Evolutionary conservation across 2,329 filamentous ascomycete genomes (phyloP), one percentile per base, ranked within the genome.

Genomic region (Aspergillus persii): DNA sequence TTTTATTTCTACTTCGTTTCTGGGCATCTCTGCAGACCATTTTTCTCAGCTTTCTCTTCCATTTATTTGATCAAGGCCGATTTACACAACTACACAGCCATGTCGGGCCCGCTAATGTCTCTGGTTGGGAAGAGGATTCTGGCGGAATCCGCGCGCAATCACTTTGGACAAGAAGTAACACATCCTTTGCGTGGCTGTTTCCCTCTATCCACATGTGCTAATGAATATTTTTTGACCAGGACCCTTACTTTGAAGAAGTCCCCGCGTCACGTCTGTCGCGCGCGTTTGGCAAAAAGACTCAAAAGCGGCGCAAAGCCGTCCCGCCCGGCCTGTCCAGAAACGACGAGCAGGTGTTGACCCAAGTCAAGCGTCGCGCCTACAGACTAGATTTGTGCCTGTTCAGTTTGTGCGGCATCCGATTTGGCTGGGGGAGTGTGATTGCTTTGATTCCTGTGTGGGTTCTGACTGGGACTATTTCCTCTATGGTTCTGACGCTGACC

Each of bases 381-480:
- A 84, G 86, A 41, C 85, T 97, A 29, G 95, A 98, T 75, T 89
- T 92, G 81, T 86, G 84, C 57, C 84, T 96, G 5, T 96, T 94
- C 80, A 92, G 85, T 70, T 85, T 91, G 71, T 85, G 89, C 64
- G 92, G 92, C 48, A 83, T 96, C 60, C 86, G 88, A 59, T 93
- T 98, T 71, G 95, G 95, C 56, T 97, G 92, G 92, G 86, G 90
- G 54, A 90, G 89, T 67, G 84, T 96, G 59, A 91, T 98, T 68
- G 95, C 89, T 12, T 72, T 98, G 7, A 76, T 98, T 56, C 95
- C 95, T 67, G 85, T 85, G 85, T 92, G 83, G 82, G 90, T 84
- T 57, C 11, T 64, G n/a, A 39, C n/a, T 15, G 8, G 3, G 3
- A 27, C 46, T 29, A 54, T 29, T 29, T 12, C 29, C 15, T 41